phyloP scores from a whole-genome alignment of 2,329 filamentous ascomycete genomes.

The Dactylonectria estremocensis region DNA sequence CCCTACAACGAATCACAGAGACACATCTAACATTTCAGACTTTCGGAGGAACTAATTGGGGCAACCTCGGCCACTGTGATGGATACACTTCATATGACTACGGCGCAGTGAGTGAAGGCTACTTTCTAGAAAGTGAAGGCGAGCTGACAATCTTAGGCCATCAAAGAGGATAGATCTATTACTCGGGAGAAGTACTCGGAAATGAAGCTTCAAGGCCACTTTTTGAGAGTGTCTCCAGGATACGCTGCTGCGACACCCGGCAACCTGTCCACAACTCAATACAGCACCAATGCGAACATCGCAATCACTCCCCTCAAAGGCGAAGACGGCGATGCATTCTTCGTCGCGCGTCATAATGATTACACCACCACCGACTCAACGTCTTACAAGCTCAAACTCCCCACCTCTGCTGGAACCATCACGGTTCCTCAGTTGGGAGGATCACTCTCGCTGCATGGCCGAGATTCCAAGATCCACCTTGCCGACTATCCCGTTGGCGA shows the following conservation, averaged over 20 bases:
- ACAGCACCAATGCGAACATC: slow-evolving; percentile 66
- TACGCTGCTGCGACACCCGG: slow-evolving; percentile 75
- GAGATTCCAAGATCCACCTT: slow-evolving; percentile 79
- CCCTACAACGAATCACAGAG: rapidly evolving
- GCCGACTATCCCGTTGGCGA: slow-evolving; percentile 76
- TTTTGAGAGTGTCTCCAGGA: slow-evolving; percentile 79
- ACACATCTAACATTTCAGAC: slow-evolving; percentile 57
- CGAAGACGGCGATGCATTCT: slow-evolving; percentile 70
- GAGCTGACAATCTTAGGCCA: slow-evolving; percentile 49
- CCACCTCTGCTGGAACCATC: slow-evolving; percentile 67
- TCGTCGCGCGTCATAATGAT: slow-evolving; percentile 76
- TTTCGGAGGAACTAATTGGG: slow-evolving; percentile 88
- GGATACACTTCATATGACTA: slow-evolving; percentile 74
- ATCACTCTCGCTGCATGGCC: slow-evolving; percentile 70
- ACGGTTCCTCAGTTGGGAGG: slow-evolving; percentile 72
- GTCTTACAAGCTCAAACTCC: slow-evolving; percentile 74
- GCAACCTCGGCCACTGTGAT: slow-evolving; percentile 80
- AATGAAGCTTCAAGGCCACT: slow-evolving; percentile 82
- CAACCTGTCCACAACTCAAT: slow-evolving; percentile 64
- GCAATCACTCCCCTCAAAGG: slow-evolving; percentile 74
- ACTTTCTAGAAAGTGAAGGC: rapidly evolving
- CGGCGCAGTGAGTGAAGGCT: slow-evolving; percentile 54
- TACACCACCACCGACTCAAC: slow-evolving; percentile 73
- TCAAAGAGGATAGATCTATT: slow-evolving; percentile 79
- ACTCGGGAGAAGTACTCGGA: slow-evolving; percentile 84